These are phyloP conservation scores for Brettanomyces nanus DNA, from an alignment of 805 yeast genomes.

Conservation along the genomic window DNA sequence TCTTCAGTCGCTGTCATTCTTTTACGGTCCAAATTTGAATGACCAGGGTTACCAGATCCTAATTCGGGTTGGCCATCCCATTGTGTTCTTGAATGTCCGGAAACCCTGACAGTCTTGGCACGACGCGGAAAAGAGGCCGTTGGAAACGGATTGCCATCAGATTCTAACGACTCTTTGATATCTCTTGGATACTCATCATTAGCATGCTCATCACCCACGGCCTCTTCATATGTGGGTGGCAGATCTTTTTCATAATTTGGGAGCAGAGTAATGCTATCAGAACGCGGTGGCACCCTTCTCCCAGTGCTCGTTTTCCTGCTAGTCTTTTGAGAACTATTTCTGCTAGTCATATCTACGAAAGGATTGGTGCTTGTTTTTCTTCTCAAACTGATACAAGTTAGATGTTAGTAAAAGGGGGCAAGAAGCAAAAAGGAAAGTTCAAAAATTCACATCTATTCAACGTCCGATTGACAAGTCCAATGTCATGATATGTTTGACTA, in stretches of 20 bases:
- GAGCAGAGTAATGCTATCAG: not conserved
- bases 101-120: conserved; percentile 7
- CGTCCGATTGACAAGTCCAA: too few species aligned
- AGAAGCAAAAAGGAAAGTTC: too few species aligned
- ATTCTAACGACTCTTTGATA: conserved; percentile 27
- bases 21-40: conserved; percentile 4
- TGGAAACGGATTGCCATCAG: conserved; percentile 15
- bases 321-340: not conserved
- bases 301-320: not conserved
- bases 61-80: not conserved
- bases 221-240: conserved; percentile 70
- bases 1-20: conserved; percentile 18
- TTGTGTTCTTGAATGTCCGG: conserved; percentile 1
- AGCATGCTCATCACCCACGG: conserved; percentile 40
- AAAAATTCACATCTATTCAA: too few species aligned
- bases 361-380: conserved; percentile 3
- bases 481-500: too few species aligned
- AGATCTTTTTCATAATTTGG: conserved; percentile 25
- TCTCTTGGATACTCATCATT: conserved; percentile 46
- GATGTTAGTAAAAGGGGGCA: not conserved
- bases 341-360: conserved; percentile 2
- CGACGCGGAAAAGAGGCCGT: conserved; percentile 9
- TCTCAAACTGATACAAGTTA: conserved; percentile 1
- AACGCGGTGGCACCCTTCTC: not conserved
- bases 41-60: not conserved